These are phyloP conservation scores for Saturnispora sekii DNA, from an alignment of 805 yeast species.

Conservation along the genomic window DNA sequence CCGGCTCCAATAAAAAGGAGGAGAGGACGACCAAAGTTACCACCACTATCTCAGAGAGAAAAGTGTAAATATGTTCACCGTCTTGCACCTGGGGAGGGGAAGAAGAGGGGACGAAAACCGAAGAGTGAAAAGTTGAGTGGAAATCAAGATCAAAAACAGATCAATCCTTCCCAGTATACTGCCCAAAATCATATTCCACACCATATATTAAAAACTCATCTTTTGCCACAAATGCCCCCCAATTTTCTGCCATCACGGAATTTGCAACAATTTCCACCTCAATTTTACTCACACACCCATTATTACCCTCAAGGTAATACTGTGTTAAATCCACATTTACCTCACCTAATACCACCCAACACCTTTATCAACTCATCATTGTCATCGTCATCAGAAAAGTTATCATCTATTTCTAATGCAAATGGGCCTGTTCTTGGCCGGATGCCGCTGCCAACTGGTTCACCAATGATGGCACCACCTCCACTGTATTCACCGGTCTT, in stretches of 20 bases:
- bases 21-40: slow-evolving; percentile 24
- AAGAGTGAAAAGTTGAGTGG: slow-evolving; percentile 3
- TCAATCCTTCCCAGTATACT: background rate
- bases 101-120: slow-evolving; percentile 14
- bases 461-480: background rate
- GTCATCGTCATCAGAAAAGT: slow-evolving; percentile 12
- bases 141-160: background rate
- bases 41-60: slow-evolving; percentile 20
- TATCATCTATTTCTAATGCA: slow-evolving; percentile 4
- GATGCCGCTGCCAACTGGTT: background rate
- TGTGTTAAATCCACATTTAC: background rate
- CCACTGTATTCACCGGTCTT: too few species aligned
- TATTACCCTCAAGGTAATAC: too few species aligned
- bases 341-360: background rate
- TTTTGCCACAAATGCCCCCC: too few species aligned
- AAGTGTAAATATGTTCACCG: slow-evolving; percentile 17
- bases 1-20: slow-evolving; percentile 13
- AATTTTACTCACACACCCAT: too few species aligned
- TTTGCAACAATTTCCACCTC: too few species aligned
- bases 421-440: too few species aligned
- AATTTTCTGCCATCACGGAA: too few species aligned
- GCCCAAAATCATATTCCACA: too few species aligned
- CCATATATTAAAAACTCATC: too few species aligned
- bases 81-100: slow-evolving; percentile 7
- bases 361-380: slow-evolving; percentile 7